phyloP scores from a whole-genome alignment of 2,329 filamentous ascomycete species.

The Xylariaceae sp. region DNA sequence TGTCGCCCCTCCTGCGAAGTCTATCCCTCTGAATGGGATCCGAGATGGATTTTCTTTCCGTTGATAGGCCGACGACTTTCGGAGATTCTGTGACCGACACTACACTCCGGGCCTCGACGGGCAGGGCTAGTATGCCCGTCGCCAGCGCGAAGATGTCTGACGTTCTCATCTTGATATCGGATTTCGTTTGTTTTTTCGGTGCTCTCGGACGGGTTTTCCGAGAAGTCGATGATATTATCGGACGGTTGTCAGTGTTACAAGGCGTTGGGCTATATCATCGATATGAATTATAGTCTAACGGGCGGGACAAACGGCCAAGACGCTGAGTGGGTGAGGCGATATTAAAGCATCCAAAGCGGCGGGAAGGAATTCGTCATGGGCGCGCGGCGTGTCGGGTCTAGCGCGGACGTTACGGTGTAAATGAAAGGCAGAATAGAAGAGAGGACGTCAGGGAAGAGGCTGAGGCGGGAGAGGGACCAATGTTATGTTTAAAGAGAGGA shows the following conservation, averaged over 20 bases:
- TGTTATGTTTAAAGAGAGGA: not conserved
- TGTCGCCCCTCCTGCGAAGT: slow-evolving; percentile 35
- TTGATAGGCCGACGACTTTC: slow-evolving; percentile 38
- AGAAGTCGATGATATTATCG: too few species aligned
- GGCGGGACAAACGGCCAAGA: too few species aligned
- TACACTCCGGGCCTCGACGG: slow-evolving; percentile 18
- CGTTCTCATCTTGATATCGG: slow-evolving; percentile 19
- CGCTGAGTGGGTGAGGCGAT: too few species aligned
- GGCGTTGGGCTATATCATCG: too few species aligned
- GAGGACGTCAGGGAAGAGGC: slow-evolving; percentile 18
- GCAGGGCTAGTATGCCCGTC: slow-evolving; percentile 18
- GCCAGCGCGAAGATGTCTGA: slow-evolving; percentile 17
- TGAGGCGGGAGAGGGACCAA: not conserved
- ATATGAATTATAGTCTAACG: too few species aligned
- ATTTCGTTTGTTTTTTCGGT: too few species aligned
- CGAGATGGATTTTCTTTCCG: slow-evolving; percentile 30
- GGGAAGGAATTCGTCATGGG: slow-evolving; percentile 20
- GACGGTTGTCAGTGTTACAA: too few species aligned
- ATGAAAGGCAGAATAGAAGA: not conserved
- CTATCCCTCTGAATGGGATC: slow-evolving; percentile 38
- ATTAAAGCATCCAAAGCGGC: too few species aligned
- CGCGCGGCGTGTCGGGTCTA: slow-evolving; percentile 13
- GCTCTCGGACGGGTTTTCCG: too few species aligned
- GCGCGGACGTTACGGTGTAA: not conserved
- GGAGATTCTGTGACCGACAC: slow-evolving; percentile 28